A percentile compares a stretch with the other conserved stretches of the same genome.
These are phyloP conservation scores for Scytalidium sp. DNA, from an alignment of 2,329 filamentous ascomycete genomes.

Conservation along the genomic window DNA sequence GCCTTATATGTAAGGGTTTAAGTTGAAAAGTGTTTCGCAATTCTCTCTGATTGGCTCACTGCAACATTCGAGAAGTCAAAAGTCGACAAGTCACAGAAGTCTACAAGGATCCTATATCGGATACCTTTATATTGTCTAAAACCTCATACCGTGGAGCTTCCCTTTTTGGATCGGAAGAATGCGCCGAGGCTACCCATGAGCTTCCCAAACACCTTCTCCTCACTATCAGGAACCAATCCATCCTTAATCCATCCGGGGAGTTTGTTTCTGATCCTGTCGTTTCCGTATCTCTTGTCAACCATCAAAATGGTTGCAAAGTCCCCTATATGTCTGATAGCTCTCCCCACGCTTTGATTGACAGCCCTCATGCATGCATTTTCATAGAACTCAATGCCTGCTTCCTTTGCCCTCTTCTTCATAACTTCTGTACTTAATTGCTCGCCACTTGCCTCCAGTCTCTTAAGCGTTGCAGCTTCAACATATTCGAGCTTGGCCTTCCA, in stretches of 20 bases:
- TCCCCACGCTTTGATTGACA: constrained; percentile 93
- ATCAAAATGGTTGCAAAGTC: constrained; percentile 92
- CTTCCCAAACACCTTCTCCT: constrained; percentile 49
- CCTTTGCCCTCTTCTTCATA: constrained; percentile 40
- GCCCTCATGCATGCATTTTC: constrained; percentile 96
- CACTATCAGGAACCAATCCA: constrained; percentile 54
- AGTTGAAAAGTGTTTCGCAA: no score
- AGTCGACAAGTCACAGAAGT: no score
- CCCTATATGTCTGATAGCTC: constrained; percentile 81
- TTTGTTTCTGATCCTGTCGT: constrained; percentile 70
- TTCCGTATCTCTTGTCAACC: constrained; percentile 77
- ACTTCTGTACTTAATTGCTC: constrained; percentile 27
- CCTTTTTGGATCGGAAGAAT: constrained; percentile 56
- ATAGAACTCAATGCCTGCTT: constrained; percentile 74
- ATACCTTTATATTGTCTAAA: neutral
- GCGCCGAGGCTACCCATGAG: constrained; percentile 55
- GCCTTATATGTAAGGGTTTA: no score
- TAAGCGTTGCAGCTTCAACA: constrained; percentile 60
- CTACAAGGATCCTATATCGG: no score
- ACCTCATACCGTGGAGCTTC: neutral
- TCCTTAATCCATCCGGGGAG: constrained; percentile 85
- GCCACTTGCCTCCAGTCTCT: constrained; percentile 28
- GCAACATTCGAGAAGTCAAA: no score
- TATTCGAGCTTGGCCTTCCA: constrained; percentile 93
- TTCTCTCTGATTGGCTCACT: no score